Conservation (phyloP, 1,284 basidiomycete genomes). For the Ceratobasidium sp. region DNA sequence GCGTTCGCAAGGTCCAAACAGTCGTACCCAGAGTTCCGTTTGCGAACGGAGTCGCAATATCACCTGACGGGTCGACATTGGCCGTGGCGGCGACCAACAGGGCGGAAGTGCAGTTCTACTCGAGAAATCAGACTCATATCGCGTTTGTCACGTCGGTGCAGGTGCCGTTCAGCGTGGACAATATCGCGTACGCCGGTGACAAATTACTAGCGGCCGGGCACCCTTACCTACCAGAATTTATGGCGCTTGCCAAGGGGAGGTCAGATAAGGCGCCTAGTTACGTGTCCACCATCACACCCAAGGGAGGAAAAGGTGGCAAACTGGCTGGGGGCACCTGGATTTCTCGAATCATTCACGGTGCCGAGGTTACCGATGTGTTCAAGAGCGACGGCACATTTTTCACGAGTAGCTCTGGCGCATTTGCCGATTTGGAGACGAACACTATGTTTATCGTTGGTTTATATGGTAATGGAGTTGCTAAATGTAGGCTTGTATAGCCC, state of each 20-base stretch:
- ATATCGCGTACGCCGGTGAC: slow-evolving; percentile 63
- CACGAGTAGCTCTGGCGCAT: slow-evolving; percentile 28
- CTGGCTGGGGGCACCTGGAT: slow-evolving; percentile 50
- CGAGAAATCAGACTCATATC: slow-evolving; percentile 58
- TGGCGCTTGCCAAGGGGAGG: slow-evolving; percentile 59
- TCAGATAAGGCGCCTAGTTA: slow-evolving; percentile 63
- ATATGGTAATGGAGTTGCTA: slow-evolving; percentile 32
- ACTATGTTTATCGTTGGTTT: slow-evolving; percentile 36
- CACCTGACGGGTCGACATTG: slow-evolving; percentile 60
- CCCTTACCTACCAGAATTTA: slow-evolving; percentile 66
- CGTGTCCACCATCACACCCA: slow-evolving; percentile 60
- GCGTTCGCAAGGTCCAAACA: slow-evolving; percentile 49
- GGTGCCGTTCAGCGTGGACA: slow-evolving; percentile 71
- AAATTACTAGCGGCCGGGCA: slow-evolving; percentile 69
- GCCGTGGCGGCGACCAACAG: slow-evolving; percentile 67
- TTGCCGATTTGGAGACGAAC: slow-evolving; percentile 28
- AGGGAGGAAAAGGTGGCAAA: slow-evolving; percentile 8
- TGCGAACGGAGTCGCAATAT: slow-evolving; percentile 72
- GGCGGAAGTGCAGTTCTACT: slow-evolving; percentile 63
- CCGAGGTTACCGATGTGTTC: slow-evolving; percentile 6
- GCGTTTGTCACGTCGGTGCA: slow-evolving; percentile 55
- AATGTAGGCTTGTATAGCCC: slow-evolving; percentile 18
- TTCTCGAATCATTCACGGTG: slow-evolving; percentile 53
- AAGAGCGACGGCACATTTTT: slow-evolving; percentile 40
- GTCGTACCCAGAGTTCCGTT: slow-evolving; percentile 65